Evolutionary conservation across 441 rosid genomes (phyloP).

Genomic region (Syzygium syzygioides): DNA sequence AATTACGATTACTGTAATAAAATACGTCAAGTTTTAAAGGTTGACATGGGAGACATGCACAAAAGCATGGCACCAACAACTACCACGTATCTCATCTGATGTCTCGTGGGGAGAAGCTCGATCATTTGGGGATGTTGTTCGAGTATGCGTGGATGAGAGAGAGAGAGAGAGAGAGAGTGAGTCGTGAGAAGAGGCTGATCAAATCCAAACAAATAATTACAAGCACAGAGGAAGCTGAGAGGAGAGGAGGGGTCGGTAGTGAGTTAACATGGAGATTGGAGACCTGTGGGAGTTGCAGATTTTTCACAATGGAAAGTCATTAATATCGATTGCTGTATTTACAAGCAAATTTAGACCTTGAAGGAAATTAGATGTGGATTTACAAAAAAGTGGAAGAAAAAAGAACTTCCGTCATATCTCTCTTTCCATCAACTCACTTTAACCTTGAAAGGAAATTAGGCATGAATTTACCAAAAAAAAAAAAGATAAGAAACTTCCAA

Average conservation of each 20-base stretch:
- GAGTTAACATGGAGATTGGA: too few species aligned
- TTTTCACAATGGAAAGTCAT: background rate
- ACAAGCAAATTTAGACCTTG: background rate
- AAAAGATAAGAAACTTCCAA: too few species aligned
- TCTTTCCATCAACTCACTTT: background rate
- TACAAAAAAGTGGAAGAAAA: background rate
- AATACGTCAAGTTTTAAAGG: too few species aligned
- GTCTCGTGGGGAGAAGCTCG: background rate
- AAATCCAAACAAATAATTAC: background rate
- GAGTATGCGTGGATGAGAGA: background rate
- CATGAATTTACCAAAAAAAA: too few species aligned
- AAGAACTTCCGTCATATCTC: background rate
- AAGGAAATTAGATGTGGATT: background rate
- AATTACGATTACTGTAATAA: too few species aligned
- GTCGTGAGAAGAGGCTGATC: background rate
- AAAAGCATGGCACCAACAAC: rapidly evolving
- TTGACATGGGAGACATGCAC: background rate
- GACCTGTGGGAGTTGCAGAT: too few species aligned
- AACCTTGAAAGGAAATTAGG: background rate
- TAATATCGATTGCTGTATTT: background rate
- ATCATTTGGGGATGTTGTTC: background rate
- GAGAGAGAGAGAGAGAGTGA: background rate
- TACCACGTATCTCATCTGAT: background rate
- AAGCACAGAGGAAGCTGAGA: too few species aligned
- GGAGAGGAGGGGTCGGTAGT: too few species aligned